Evolutionary conservation across 768 basidiomycete genomes (phyloP).

Genomic region (Hemileccinum rubropunctum): DNA sequence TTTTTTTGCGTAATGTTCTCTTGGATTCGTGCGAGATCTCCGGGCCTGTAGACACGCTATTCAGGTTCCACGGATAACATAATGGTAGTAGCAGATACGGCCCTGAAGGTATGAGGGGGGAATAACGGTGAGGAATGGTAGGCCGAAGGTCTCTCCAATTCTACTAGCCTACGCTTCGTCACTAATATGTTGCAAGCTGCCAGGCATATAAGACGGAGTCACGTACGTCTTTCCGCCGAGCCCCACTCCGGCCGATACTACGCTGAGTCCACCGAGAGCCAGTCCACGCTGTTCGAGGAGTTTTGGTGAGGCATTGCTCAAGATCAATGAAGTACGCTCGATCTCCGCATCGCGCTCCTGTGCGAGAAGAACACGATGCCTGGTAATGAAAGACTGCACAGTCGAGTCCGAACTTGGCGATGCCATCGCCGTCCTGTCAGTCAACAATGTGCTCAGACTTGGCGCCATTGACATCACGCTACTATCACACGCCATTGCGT

Average conservation of each 20-base stretch:
- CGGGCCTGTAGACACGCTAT: slow-evolving; percentile 50
- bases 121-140: slow-evolving; percentile 70
- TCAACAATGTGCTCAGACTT: background rate
- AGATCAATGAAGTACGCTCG: slow-evolving; percentile 70
- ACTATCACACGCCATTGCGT: background rate
- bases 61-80: slow-evolving; percentile 4
- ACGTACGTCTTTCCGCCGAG: slow-evolving; percentile 89
- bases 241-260: slow-evolving; percentile 73
- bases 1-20: slow-evolving; percentile 53
- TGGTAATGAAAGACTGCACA: slow-evolving; percentile 58
- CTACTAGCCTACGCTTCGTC: slow-evolving; percentile 66
- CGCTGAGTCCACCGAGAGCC: slow-evolving; percentile 69
- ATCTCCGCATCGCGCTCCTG: slow-evolving; percentile 84
- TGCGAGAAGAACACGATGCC: slow-evolving; percentile 63
- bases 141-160: slow-evolving; percentile 79
- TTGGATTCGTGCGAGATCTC: slow-evolving; percentile 87
- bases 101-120: slow-evolving; percentile 87
- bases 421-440: slow-evolving; percentile 5
- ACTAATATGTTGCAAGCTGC: slow-evolving; percentile 14
- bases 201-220: background rate
- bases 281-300: slow-evolving; percentile 88
- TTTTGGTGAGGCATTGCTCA: slow-evolving; percentile 80
- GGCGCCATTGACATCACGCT: no score
- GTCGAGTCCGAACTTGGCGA: slow-evolving; percentile 22
- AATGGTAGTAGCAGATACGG: slow-evolving; percentile 11